A percentile compares a stretch with the other conserved stretches of the same genome.
phyloP scores from a whole-genome alignment of 1,284 basidiomycete genomes.

The Exobasidium cylindrosporum region DNA sequence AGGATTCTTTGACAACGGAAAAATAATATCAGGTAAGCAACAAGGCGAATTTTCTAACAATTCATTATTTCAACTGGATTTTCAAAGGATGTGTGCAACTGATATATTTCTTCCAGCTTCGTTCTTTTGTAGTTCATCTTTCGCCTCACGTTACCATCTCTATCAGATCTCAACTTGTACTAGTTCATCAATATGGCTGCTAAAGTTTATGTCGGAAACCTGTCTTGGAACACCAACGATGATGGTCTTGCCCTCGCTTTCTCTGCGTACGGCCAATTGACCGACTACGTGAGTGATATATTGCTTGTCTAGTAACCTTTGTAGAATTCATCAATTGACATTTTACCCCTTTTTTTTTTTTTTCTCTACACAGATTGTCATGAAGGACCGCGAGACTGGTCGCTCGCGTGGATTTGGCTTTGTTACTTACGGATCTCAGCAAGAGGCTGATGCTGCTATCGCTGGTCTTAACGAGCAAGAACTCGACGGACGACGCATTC shows the following conservation, averaged over 20 bases:
- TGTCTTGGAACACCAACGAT: constrained; percentile 55
- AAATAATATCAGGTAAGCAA: too few species aligned
- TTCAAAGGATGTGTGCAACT: too few species aligned
- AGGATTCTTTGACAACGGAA: background rate
- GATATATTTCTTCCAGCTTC: too few species aligned
- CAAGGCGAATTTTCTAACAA: too few species aligned
- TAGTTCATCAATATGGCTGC: constrained; percentile 44
- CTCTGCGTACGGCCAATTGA: constrained; percentile 51
- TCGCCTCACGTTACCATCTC: too few species aligned
- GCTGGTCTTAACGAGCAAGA: constrained; percentile 79
- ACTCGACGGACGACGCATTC: constrained; percentile 84
- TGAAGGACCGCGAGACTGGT: constrained; percentile 95
- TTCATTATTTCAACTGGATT: too few species aligned
- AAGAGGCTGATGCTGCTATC: constrained; percentile 80
- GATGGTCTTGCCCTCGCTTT: constrained; percentile 54
- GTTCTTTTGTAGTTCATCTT: too few species aligned
- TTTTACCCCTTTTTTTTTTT: constrained; percentile 6
- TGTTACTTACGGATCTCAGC: constrained; percentile 61
- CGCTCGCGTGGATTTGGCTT: constrained; percentile 90
- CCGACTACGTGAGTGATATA: constrained; percentile 41
- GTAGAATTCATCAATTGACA: background rate
- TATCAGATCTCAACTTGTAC: too few species aligned
- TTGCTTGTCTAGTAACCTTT: background rate
- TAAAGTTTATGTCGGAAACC: constrained; percentile 56
- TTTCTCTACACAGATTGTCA: constrained; percentile 61